These are phyloP conservation scores for Fonsecaea monophora DNA, from an alignment of 2,329 filamentous ascomycete genomes.

Conservation along the genomic window DNA sequence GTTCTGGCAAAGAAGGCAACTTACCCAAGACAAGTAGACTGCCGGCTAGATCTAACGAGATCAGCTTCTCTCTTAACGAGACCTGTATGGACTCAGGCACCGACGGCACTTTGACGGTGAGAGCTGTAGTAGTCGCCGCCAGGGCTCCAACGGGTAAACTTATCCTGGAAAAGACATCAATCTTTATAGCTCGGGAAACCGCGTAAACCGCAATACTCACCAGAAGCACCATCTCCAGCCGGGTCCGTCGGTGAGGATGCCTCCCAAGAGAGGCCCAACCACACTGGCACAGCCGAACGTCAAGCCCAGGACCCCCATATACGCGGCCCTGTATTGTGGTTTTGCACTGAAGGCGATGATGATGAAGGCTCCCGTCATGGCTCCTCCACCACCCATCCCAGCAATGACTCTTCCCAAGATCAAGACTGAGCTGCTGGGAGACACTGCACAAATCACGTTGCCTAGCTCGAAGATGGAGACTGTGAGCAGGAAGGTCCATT, in stretches of 20 bases:
- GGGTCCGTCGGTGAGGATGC: slow-evolving; percentile 48
- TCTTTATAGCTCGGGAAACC: not conserved
- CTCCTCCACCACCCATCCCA: slow-evolving; percentile 49
- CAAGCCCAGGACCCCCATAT: slow-evolving; percentile 35
- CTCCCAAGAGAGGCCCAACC: slow-evolving; percentile 52
- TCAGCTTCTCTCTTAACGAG: slow-evolving; percentile 45
- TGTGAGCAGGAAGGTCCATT: slow-evolving; percentile 51
- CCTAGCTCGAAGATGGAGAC: slow-evolving; percentile 53
- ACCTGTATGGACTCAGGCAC: slow-evolving; percentile 23
- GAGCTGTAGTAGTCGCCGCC: slow-evolving; percentile 47
- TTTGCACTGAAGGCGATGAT: slow-evolving; percentile 42
- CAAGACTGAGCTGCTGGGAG: slow-evolving; percentile 48
- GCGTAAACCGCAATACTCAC: not conserved
- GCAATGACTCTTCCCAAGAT: slow-evolving; percentile 53
- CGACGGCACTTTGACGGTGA: slow-evolving; percentile 40
- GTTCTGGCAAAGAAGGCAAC: not conserved
- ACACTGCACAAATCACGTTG: slow-evolving; percentile 49
- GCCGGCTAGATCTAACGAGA: slow-evolving; percentile 54
- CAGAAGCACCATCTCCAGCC: slow-evolving; percentile 43
- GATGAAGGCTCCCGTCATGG: slow-evolving; percentile 48
- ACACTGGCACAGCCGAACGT: slow-evolving; percentile 47
- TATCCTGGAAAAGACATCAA: slow-evolving; percentile 35
- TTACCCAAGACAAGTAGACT: slow-evolving; percentile 42
- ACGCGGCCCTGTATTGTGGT: slow-evolving; percentile 40
- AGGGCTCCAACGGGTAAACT: slow-evolving; percentile 52